phyloP scores from a whole-genome alignment of 179 eudicot species.

The Camellia oleifera region DNA sequence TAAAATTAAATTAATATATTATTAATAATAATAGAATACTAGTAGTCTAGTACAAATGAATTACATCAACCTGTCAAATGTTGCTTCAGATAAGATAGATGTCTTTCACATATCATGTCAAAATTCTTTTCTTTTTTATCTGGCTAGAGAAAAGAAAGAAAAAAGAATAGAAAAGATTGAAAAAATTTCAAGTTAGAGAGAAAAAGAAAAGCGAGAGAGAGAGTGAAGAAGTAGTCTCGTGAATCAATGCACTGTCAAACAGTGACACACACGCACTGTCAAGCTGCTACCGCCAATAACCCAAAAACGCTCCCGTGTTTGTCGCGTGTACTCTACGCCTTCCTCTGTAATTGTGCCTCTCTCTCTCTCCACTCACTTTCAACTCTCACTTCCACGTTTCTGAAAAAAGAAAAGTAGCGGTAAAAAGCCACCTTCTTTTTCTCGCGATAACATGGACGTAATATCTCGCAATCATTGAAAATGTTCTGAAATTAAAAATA shows the following conservation, averaged over 20 bases:
- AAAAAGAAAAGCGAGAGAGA: not conserved
- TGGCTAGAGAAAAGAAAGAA: not conserved
- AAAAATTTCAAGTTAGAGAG: not conserved
- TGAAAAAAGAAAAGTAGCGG: too few relatives aligned
- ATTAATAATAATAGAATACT: too few relatives aligned
- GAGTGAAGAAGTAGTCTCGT: conserved; percentile 15
- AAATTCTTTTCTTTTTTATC: conserved; percentile 6
- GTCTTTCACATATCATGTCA: conserved; percentile 31
- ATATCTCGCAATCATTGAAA: too few relatives aligned
- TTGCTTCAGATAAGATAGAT: conserved; percentile 31
- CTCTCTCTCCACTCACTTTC: too few relatives aligned
- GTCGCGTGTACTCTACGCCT: conserved; percentile 33
- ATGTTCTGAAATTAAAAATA: too few relatives aligned
- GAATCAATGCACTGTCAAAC: conserved; percentile 28
- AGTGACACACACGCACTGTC: conserved; percentile 5
- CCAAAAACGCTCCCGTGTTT: conserved; percentile 41
- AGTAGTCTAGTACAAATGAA: not conserved
- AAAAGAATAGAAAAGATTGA: not conserved
- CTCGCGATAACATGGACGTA: too few relatives aligned
- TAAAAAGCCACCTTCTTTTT: too few relatives aligned
- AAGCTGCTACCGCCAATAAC: conserved; percentile 26
- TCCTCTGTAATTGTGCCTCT: not conserved
- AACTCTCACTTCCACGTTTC: not conserved
- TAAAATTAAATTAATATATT: too few relatives aligned
- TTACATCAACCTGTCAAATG: not conserved